Evolutionary conservation across 345 rosid species (phyloP).

Genomic region (Syzygium jambos): DNA sequence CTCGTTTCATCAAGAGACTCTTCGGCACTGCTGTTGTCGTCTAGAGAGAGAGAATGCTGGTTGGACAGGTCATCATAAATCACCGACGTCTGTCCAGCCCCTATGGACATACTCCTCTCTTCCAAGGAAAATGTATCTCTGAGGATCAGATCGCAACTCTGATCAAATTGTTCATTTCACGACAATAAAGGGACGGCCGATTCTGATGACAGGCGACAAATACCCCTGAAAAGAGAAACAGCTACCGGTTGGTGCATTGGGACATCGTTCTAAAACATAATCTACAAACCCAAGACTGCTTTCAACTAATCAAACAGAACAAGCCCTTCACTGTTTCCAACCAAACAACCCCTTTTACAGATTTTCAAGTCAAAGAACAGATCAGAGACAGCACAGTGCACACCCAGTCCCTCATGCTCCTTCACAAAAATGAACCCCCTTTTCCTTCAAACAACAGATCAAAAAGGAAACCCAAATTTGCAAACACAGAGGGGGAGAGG

Average conservation of each 20-base stretch:
- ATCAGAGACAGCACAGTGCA: background rate
- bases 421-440: background rate
- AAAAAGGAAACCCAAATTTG: background rate
- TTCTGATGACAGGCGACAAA: no score
- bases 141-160: slow-evolving; percentile 2
- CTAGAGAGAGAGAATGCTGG: slow-evolving; percentile 70
- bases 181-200: slow-evolving; percentile 7
- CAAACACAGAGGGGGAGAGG: background rate
- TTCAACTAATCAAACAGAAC: background rate
- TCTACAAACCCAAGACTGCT: no score
- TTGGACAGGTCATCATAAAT: slow-evolving; percentile 78
- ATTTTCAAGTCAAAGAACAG: background rate
- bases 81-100: slow-evolving; percentile 51
- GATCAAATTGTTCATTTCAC: background rate
- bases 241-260: background rate
- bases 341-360: background rate
- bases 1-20: slow-evolving; percentile 65
- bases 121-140: slow-evolving; percentile 6
- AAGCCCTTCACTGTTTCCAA: background rate
- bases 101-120: slow-evolving; percentile 53
- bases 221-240: background rate
- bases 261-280: background rate
- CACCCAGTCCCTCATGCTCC: background rate
- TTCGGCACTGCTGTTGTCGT: slow-evolving; percentile 77
- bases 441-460: background rate